Evolutionary conservation across 768 basidiomycete species (phyloP).

Genomic region (Suillus variegatus): DNA sequence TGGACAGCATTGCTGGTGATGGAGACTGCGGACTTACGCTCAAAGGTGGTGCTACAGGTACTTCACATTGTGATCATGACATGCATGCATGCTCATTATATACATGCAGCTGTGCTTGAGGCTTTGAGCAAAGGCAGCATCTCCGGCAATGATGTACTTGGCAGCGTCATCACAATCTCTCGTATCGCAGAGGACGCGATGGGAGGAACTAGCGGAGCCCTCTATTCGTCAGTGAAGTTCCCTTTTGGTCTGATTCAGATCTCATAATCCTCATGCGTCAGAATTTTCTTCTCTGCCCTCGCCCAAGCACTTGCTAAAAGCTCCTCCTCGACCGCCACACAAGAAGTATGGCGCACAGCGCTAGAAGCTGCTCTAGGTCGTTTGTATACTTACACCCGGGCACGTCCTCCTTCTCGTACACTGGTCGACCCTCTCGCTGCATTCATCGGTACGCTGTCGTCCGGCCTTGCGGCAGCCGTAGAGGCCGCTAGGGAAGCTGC

Average conservation of each 20-base stretch:
- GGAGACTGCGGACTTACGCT: slow-evolving; percentile 76
- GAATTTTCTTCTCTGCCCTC: slow-evolving; percentile 90
- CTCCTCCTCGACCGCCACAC: slow-evolving; percentile 32
- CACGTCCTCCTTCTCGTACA: slow-evolving; percentile 87
- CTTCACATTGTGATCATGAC: neutral
- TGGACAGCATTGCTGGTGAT: slow-evolving; percentile 93
- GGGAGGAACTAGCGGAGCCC: slow-evolving; percentile 90
- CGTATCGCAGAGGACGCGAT: slow-evolving; percentile 79
- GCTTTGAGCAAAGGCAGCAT: slow-evolving; percentile 57
- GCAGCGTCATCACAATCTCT: slow-evolving; percentile 66
- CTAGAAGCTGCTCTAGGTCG: slow-evolving; percentile 57
- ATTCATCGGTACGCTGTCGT: slow-evolving; percentile 50
- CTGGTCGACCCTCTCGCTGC: slow-evolving; percentile 89
- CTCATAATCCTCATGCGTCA: slow-evolving; percentile 27
- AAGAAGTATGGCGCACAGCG: slow-evolving; percentile 60
- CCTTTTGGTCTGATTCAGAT: neutral
- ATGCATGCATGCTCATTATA: slow-evolving; percentile 8
- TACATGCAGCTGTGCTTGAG: slow-evolving; percentile 54
- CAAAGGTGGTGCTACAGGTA: slow-evolving; percentile 75
- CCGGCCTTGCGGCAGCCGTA: slow-evolving; percentile 53
- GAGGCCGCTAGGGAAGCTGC: slow-evolving; percentile 65
- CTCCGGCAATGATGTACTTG: slow-evolving; percentile 62
- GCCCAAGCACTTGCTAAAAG: slow-evolving; percentile 65
- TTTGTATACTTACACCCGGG: slow-evolving; percentile 83
- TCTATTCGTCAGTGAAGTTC: slow-evolving; percentile 73